Percentiles rank a stretch among this genome's conserved stretches.
phyloP scores from a whole-genome alignment of 108 stramenopile genomes.

The Nannochloropsis gaditana region DNA sequence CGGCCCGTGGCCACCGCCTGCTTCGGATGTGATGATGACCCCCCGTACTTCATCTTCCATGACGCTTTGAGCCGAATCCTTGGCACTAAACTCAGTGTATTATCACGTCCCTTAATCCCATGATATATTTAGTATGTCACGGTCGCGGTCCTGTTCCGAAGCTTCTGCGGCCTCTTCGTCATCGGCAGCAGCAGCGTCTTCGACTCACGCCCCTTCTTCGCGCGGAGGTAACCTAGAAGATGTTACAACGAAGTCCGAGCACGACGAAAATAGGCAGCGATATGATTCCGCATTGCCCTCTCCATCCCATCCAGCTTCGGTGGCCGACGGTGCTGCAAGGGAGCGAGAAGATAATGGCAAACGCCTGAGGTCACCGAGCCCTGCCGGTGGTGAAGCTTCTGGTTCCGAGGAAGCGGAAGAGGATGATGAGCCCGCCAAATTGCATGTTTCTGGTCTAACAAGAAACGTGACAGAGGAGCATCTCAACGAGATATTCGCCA shows the following conservation, averaged over 20 bases:
- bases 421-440: not conserved
- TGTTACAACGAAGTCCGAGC: not conserved
- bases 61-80: too few species aligned
- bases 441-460: conserved; percentile 3
- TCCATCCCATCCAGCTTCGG: not conserved
- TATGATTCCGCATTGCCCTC: not conserved
- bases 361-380: not conserved
- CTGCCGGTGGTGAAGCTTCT: not conserved
- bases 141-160: not conserved
- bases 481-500: conserved; percentile 35
- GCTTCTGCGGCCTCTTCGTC: not conserved
- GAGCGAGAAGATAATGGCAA: not conserved
- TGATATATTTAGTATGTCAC: not conserved
- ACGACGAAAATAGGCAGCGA: not conserved
- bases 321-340: not conserved
- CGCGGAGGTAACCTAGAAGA: not conserved
- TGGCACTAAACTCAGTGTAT: too few species aligned
- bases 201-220: not conserved
- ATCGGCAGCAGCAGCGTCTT: not conserved
- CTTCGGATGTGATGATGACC: too few species aligned
- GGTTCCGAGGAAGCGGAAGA: not conserved
- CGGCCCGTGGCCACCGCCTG: too few species aligned
- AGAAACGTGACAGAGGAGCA: conserved; percentile 31
- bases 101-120: too few species aligned
- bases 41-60: too few species aligned